Base-by-base conservation (phyloP, 805 yeast genomes). In the Clavispora carvajalis region DNA sequence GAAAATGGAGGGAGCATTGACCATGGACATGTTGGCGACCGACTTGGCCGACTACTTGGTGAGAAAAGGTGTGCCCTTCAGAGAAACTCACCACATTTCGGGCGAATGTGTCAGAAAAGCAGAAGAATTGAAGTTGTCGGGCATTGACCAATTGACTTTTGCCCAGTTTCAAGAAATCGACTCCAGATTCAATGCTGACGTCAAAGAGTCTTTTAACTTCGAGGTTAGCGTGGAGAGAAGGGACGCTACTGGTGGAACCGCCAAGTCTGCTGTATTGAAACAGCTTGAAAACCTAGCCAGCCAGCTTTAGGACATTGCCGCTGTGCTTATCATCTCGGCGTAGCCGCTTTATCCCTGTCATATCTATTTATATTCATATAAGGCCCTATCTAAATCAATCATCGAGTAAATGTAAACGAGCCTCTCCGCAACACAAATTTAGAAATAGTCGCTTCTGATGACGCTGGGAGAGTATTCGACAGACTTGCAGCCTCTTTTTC, bases 11-110 rank as follows among this genome's bases (percentile, higher is more conserved):
- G 80, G 75, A 33, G 91, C 98, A 0, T 76, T 93, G 55, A 90
- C 98, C 22, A 91, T 91, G 95, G 99, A 93, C 66, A 93, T 93
- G 99, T 77, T 93, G 54, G 99, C 99, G 16, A 93, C 99, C 23
- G 99, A 93, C 62, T 76, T 93, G 53, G 99, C 99, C 30, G 99
- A 93, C 63, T 93, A 93, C 63, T 74, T 93, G 50, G 99, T 93
- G 38, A 83, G 96, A 70, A 90, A 84, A 64, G 99, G 99, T 45
- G 99, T 93, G 51, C 99, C 99, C 42, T 93, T 93, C 71, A 87
- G 99, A 73, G 98, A 93, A 68, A 93, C 99, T 1, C 99, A 93
- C 69, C 98, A 93, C 64, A 93, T 93, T 46, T 88, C 97, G 6
- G 99, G 99, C 42, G 96, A 89, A 64, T 93, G 97, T 69, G 99